Conservation (phyloP, 208 protist genomes). For the Crithidia expoeki region DNA sequence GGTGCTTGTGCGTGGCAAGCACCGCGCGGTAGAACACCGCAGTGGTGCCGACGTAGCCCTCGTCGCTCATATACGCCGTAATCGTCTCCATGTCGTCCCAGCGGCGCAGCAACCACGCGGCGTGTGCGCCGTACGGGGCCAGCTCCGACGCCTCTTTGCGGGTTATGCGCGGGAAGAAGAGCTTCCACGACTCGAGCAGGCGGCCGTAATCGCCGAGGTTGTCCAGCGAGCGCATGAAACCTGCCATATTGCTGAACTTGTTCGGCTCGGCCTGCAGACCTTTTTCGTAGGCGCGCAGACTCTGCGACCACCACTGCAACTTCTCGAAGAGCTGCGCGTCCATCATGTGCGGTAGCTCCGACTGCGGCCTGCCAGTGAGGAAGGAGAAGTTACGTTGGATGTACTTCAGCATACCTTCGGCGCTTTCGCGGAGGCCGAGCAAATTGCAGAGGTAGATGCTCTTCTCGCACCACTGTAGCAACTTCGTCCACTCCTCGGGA, state of each 20-base stretch:
- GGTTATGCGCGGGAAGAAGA: constrained; percentile 56
- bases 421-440: constrained; percentile 97
- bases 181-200: constrained; percentile 84
- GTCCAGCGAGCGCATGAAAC: constrained; percentile 97
- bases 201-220: constrained; percentile 95
- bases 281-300: constrained; percentile 87
- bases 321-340: constrained; percentile 95
- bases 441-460: constrained; percentile 98
- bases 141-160: constrained; percentile 86
- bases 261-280: constrained; percentile 83
- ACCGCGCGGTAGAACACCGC: constrained; percentile 93
- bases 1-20: constrained; percentile 65
- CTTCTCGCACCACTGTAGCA: constrained; percentile 87
- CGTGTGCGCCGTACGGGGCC: constrained; percentile 93
- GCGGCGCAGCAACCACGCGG: constrained; percentile 94
- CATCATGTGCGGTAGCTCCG: constrained; percentile 83
- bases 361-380: constrained; percentile 69
- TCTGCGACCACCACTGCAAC: constrained; percentile 98
- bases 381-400: constrained; percentile 92
- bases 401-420: constrained; percentile 96
- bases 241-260: constrained; percentile 90
- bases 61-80: constrained; percentile 85
- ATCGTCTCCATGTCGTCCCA: constrained; percentile 95
- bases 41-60: constrained; percentile 89
- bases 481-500: constrained; percentile 58